A percentile compares a stretch with the other conserved stretches of the same genome.
phyloP scores from a whole-genome alignment of 331 rosid genomes.

The Pyracantha coccinea region DNA sequence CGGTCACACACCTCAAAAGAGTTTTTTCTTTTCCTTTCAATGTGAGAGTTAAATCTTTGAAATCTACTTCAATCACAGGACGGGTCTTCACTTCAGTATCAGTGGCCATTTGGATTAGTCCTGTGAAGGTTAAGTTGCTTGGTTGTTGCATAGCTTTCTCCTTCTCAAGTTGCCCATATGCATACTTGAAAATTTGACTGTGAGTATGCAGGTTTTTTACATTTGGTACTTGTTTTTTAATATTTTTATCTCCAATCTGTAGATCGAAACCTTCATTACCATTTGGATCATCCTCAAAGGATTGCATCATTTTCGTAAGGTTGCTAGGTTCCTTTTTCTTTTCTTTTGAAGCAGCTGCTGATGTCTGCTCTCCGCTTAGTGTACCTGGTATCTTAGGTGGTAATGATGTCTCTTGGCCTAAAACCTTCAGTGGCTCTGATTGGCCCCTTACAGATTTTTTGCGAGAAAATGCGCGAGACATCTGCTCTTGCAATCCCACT shows the following conservation, averaged over 20 bases:
- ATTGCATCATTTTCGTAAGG: slow-evolving; percentile 48
- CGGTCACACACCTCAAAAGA: slow-evolving; percentile 52
- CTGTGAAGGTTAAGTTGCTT: slow-evolving; percentile 60
- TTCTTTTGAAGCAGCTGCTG: slow-evolving; percentile 28
- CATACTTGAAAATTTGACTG: slow-evolving; percentile 71
- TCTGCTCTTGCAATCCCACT: slow-evolving; percentile 33
- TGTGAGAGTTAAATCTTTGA: slow-evolving; percentile 64
- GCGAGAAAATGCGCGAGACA: slow-evolving; percentile 57
- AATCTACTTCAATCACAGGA: slow-evolving; percentile 65
- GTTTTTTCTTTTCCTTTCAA: slow-evolving; percentile 53
- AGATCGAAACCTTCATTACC: slow-evolving; percentile 52
- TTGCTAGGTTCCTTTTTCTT: slow-evolving; percentile 38
- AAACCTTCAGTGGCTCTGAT: slow-evolving; percentile 16
- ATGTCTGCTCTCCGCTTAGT: slow-evolving; percentile 27
- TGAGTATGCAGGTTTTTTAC: slow-evolving; percentile 48
- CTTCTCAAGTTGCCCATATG: slow-evolving; percentile 70
- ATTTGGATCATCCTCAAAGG: slow-evolving; percentile 39
- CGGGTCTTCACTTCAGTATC: slow-evolving; percentile 43
- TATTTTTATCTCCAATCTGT: slow-evolving; percentile 62
- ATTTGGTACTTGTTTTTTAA: slow-evolving; percentile 50
- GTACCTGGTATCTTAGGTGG: slow-evolving; percentile 23
- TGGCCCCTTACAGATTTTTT: slow-evolving; percentile 27
- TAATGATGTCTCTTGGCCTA: slow-evolving; percentile 11
- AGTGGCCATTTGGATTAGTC: slow-evolving; percentile 64
- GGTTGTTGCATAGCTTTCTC: slow-evolving; percentile 71